Evolutionary conservation across 805 yeast species (phyloP).

Genomic region (Starmerella floris): DNA sequence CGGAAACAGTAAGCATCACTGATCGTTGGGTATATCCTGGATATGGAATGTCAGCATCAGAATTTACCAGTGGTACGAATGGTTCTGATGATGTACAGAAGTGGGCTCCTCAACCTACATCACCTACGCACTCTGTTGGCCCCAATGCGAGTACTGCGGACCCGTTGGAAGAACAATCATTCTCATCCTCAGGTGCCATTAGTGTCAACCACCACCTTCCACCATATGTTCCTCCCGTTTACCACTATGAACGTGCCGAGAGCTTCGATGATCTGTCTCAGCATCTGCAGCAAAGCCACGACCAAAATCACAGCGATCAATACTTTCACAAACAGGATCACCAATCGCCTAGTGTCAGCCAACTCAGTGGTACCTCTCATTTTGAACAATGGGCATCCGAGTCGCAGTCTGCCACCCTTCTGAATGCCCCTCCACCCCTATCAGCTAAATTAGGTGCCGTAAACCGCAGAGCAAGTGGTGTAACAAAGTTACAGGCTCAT

Average conservation of each 20-base stretch:
- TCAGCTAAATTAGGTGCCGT: too few species aligned
- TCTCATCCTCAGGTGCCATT: neutral
- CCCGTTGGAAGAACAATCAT: neutral
- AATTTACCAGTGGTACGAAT: neutral
- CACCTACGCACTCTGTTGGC: too few species aligned
- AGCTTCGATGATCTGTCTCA: neutral
- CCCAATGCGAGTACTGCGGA: too few species aligned
- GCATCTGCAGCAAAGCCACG: conserved; percentile 1
- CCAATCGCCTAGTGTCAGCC: conserved; percentile 4
- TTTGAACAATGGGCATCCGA: too few species aligned
- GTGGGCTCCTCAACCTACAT: neutral
- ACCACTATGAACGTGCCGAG: conserved; percentile 2
- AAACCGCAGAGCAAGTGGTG: too few species aligned
- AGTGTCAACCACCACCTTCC: neutral
- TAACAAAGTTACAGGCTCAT: too few species aligned
- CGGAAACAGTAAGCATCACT: neutral
- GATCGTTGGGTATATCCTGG: neutral
- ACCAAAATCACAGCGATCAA: conserved; percentile 9
- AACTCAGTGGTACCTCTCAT: too few species aligned
- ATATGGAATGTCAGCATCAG: conserved; percentile 10
- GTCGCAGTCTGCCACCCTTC: too few species aligned
- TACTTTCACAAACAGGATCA: conserved; percentile 13
- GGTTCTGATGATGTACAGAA: neutral
- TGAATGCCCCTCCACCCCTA: too few species aligned
- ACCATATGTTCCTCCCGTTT: conserved; percentile 9